phyloP scores from a whole-genome alignment of 179 eudicot species.

The Drosera spatulata region DNA sequence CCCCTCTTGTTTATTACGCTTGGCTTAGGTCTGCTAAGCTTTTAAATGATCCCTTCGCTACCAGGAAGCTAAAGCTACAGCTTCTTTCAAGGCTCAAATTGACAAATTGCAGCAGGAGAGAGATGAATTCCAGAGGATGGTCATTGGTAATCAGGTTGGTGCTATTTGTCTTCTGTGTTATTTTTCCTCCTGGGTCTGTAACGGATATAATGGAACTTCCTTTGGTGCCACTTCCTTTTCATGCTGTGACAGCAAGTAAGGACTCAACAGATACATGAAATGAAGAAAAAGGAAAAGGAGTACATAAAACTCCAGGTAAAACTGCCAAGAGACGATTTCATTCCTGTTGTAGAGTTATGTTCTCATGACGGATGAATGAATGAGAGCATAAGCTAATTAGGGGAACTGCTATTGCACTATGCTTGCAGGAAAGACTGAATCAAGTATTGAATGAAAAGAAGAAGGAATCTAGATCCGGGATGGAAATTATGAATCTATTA shows the following conservation, averaged over 20 bases:
- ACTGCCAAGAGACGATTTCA: neutral
- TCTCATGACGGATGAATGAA: neutral
- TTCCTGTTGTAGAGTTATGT: neutral
- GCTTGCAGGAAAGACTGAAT: constrained; percentile 69
- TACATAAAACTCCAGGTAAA: constrained; percentile 79
- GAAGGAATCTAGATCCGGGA: constrained; percentile 97
- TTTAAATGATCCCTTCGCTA: neutral
- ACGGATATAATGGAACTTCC: neutral
- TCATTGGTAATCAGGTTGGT: constrained; percentile 85
- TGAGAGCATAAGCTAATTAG: neutral
- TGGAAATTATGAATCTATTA: constrained; percentile 98
- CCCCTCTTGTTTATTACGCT: neutral
- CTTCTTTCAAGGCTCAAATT: constrained; percentile 74
- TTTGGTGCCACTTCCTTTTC: constrained; percentile 2
- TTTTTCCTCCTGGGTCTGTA: neutral
- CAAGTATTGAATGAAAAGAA: constrained; percentile 96
- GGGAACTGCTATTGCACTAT: neutral
- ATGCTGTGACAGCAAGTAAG: constrained; percentile 63
- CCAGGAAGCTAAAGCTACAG: constrained; percentile 91
- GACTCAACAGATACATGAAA: constrained; percentile 95
- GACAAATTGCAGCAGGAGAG: constrained; percentile 89
- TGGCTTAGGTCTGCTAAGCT: neutral
- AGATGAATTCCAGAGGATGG: constrained; percentile 98
- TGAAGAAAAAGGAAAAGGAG: constrained; percentile 97
- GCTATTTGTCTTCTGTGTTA: neutral